Evolutionary conservation across 768 basidiomycete genomes (phyloP), one percentile per base, ranked within the genome.

Genomic region (Russula vinacea): DNA sequence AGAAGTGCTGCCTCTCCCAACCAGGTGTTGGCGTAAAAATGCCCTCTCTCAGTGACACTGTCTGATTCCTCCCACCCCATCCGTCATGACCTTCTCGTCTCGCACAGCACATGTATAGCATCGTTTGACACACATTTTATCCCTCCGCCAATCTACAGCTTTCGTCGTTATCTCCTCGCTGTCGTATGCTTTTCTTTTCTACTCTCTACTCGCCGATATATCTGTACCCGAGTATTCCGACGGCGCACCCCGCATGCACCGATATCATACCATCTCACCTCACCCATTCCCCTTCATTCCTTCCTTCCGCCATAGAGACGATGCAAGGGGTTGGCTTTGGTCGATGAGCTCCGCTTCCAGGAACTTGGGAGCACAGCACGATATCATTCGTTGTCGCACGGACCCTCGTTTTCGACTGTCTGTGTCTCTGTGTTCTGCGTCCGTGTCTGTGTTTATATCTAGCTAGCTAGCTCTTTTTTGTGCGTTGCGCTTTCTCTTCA

Each of bases 161-260:
- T 65, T 65, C 59, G 64, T 61, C 42, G 42, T 61, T 60, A 51
- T 61, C 40, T 33, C 44, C 45, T 65, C n/a, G 64, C 64, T 61
- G 19, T 65, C 64, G 49, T 57, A 65, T 61, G 60, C 64, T 65
- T n/a, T 16, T 17, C 49, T 29, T 5, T 19, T 19, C 37, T 32
- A 26, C 5, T 29, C 29, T 29, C 29, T 26, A 32, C 32, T 19
- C 22, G 13, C 39, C 5, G 29, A n/a, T 16, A 35, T 39, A 32
- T 56, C 55, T 22, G 24, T 29, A n/a, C n/a, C 9, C n/a, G 44
- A 44, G 42, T 44, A n/a, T 9, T n/a, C 42, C 17, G 44, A 45
- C 44, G 44, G 29, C 35, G 33, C 17, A 33, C 39, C 56, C 14
- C 17, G 19, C 56, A 62, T 58, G 22, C 39, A 33, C 40, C 26